These are phyloP conservation scores for Cetraspora pellucida DNA, from an alignment of 192 early-diverging fungal species.

Conservation along the genomic window DNA sequence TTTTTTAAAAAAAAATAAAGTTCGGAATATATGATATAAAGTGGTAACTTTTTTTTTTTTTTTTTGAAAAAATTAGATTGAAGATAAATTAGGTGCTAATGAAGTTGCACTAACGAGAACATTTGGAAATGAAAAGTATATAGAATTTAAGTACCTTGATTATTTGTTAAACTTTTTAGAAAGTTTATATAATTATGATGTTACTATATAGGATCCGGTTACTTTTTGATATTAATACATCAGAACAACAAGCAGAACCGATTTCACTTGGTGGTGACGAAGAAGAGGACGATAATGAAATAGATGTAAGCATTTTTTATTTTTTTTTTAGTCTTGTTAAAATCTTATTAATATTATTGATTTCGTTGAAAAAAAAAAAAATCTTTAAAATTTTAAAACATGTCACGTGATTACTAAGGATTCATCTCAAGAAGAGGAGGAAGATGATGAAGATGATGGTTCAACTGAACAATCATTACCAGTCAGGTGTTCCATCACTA, in stretches of 20 bases:
- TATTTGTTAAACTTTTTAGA: conserved; percentile 16
- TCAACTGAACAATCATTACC: conserved; percentile 62
- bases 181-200: background rate
- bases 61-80: conserved; percentile 55
- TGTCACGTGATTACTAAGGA: background rate
- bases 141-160: background rate
- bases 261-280: conserved; percentile 54
- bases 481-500: conserved; percentile 76
- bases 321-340: background rate
- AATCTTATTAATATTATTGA: background rate
- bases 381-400: background rate
- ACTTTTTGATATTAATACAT: background rate
- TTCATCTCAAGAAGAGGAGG: conserved; percentile 33
- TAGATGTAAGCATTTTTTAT: background rate
- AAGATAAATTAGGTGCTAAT: conserved; percentile 75
- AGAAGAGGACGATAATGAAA: conserved; percentile 45
- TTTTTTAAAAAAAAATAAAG: background rate
- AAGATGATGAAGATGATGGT: conserved; percentile 66
- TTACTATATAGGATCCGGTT: conserved; percentile 28
- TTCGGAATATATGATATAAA: background rate
- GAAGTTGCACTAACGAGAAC: conserved; percentile 80
- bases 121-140: conserved; percentile 88
- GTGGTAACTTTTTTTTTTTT: no score
- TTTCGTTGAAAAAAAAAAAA: background rate
- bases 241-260: conserved; percentile 22